A percentile compares a stretch with the other conserved stretches of the same genome.
Conservation (phyloP, 1,284 basidiomycete genomes). For the Ustilago xerochloae region DNA sequence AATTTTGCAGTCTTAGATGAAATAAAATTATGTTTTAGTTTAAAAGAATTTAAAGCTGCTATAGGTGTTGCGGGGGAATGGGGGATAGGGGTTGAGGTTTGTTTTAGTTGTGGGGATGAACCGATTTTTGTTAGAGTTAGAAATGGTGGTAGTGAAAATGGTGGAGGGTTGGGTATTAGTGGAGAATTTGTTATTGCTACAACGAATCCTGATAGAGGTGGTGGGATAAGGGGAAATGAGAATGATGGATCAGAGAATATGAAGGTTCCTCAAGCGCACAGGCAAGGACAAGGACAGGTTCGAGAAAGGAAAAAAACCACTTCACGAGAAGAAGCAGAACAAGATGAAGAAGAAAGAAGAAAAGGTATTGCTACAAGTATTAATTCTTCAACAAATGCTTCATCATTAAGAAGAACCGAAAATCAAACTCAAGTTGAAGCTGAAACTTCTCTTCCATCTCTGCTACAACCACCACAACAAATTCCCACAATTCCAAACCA, state of each 20-base stretch:
- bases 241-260: too few relatives aligned
- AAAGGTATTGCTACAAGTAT: background rate
- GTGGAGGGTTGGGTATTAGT: slow-evolving; percentile 15
- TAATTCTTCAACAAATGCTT: background rate
- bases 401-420: background rate
- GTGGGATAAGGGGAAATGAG: background rate
- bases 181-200: slow-evolving; percentile 59
- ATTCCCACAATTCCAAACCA: background rate
- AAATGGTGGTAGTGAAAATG: background rate
- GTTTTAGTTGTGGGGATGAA: slow-evolving; percentile 52
- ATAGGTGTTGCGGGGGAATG: slow-evolving; percentile 42
- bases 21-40: slow-evolving; percentile 39
- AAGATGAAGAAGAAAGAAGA: background rate
- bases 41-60: slow-evolving; percentile 57
- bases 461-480: background rate
- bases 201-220: slow-evolving; percentile 20
- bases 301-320: background rate
- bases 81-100: slow-evolving; percentile 30
- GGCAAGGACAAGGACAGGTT: background rate
- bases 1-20: slow-evolving; percentile 40
- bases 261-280: too few relatives aligned
- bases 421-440: background rate
- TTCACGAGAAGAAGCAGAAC: background rate
- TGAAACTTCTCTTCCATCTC: background rate
- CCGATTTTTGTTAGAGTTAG: slow-evolving; percentile 52